phyloP scores from a whole-genome alignment of 2,329 filamentous ascomycete genomes.

The Pseudocercospora crystallina region DNA sequence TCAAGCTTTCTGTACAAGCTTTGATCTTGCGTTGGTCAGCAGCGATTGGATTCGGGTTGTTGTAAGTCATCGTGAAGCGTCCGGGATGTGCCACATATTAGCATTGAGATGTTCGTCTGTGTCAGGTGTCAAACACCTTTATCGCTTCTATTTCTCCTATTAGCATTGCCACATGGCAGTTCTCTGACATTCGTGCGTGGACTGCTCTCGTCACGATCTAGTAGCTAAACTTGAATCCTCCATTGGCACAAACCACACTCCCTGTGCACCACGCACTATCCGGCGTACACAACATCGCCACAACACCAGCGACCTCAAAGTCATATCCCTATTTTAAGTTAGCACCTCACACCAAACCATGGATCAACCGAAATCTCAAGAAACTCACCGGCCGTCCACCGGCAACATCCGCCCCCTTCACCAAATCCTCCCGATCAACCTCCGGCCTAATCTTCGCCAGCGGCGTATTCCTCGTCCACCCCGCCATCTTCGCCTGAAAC shows the following conservation, averaged over 20 bases:
- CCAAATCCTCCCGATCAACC: slow-evolving; percentile 60
- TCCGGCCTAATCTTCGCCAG: slow-evolving; percentile 61
- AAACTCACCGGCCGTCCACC: slow-evolving; percentile 54
- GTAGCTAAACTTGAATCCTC: slow-evolving; percentile 64
- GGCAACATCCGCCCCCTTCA: slow-evolving; percentile 40
- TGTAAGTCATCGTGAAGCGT: too few species aligned
- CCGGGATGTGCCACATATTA: too few species aligned
- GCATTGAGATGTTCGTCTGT: too few species aligned
- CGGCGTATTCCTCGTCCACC: slow-evolving; percentile 64
- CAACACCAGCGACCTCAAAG: slow-evolving; percentile 70
- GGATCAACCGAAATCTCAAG: slow-evolving; percentile 36
- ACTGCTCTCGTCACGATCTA: slow-evolving; percentile 10
- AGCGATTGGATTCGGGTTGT: too few species aligned
- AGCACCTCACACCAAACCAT: slow-evolving; percentile 27
- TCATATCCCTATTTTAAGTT: slow-evolving; percentile 54
- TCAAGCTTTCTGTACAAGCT: too few species aligned
- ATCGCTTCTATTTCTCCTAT: too few species aligned
- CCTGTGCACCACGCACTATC: slow-evolving; percentile 77
- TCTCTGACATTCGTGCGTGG: too few species aligned
- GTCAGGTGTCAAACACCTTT: too few species aligned
- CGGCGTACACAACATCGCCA: slow-evolving; percentile 70
- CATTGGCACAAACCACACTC: slow-evolving; percentile 76
- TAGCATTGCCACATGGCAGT: too few species aligned
- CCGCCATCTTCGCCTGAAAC: slow-evolving; percentile 60
- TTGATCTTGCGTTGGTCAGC: too few species aligned